Evolutionary conservation across 2,329 filamentous ascomycete species (phyloP).

Genomic region (Rutstroemia sydowiana): DNA sequence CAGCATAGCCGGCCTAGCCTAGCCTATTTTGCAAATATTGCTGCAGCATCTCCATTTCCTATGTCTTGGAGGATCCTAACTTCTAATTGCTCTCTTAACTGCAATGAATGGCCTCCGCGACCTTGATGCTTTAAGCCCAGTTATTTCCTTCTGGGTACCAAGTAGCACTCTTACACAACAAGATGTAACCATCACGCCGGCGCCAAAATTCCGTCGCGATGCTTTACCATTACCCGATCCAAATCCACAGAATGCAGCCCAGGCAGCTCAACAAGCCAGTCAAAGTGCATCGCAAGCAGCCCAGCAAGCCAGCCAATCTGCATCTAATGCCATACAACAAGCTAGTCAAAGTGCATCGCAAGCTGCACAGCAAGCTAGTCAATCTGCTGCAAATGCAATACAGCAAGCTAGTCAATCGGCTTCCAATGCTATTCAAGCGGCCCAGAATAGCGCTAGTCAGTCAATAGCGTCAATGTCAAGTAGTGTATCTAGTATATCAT

Average conservation of each 20-base stretch:
- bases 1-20: too few species aligned
- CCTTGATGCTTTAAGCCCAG: not conserved
- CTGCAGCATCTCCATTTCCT: too few species aligned
- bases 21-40: too few species aligned
- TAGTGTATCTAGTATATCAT: constrained; percentile 19
- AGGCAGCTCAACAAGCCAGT: constrained; percentile 20
- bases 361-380: constrained; percentile 16
- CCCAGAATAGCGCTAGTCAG: constrained; percentile 16
- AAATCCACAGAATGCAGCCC: constrained; percentile 20
- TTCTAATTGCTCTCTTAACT: too few species aligned
- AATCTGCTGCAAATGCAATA: constrained; percentile 21
- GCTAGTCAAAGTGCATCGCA: constrained; percentile 21
- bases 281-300: constrained; percentile 19
- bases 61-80: too few species aligned
- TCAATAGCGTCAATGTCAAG: constrained; percentile 22
- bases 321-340: constrained; percentile 20
- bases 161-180: not conserved
- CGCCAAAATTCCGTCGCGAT: constrained; percentile 22
- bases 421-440: constrained; percentile 17
- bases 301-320: constrained; percentile 19
- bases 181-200: constrained; percentile 19
- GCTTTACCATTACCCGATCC: too few species aligned
- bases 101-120: not conserved
- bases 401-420: constrained; percentile 20
- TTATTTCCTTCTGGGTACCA: not conserved